Evolutionary conservation across 2,329 filamentous ascomycete genomes (phyloP), one percentile per base, ranked within the genome.

Genomic region (Ophiostoma novo-ulmi): DNA sequence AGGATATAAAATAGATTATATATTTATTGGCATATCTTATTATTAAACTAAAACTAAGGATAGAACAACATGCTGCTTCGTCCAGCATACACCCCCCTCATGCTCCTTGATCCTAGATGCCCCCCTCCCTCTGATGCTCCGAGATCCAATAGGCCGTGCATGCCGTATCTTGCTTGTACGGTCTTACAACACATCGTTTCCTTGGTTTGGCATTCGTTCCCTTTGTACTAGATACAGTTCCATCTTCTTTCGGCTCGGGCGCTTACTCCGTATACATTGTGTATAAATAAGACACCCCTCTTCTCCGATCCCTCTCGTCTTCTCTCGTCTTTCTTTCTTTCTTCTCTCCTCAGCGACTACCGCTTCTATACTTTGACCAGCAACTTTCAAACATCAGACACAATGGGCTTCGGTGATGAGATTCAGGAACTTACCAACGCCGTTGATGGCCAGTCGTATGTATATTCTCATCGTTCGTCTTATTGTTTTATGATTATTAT

Each of bases 351-450:
- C 35, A 48, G 52, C 4, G 26, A 58, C n/a, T 1, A 26, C 52
- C 35, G n/a, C 52, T 58, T 5, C n/a, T 2, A 38, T 26, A 63
- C 61, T 22, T 10, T 38, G n/a, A 67, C 7, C 52, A 69, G n/a
- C 63, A 58, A 26, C 64, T 52, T 38, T n/a, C 35, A 63, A 63
- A 52, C 64, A 71, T 35, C 68, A 67, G 36, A 36, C 69, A 74
- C 44, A 44, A 75, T 74, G 73, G 74, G 74, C 69, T 73, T 72
- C 68, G 76, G 73, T 69, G 72, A 78, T 68, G 74, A 67, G 76
- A 77, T 80, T 70, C 75, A 79, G 72, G 74, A 78, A 35, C 69
- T 77, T 20, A 77, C 78, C 74, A 71, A 77, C 61, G 74, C 74
- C 67, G 72, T 76, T 31, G 77, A 78, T 72, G 78, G 78, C 72